Base-by-base conservation (phyloP, 192 early-diverging fungal species). In the Chytriomyces confervae region DNA sequence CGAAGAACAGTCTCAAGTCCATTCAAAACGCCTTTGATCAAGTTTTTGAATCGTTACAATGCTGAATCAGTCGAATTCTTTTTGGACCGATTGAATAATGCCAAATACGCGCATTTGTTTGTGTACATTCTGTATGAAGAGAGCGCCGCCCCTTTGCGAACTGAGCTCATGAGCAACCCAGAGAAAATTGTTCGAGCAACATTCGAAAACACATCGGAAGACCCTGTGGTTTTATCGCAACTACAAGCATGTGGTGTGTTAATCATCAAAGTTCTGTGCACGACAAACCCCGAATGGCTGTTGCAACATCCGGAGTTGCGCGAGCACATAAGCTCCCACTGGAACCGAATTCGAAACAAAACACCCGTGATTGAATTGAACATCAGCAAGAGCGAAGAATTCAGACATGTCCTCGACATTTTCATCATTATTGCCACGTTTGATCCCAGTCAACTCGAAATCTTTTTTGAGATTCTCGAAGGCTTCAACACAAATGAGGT, bases 11-110 rank as follows among this genome's bases (percentile, higher is more conserved):
- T 89, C 60, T 96, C 97, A 3, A 97, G 96, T 71, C 98, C 98
- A 1, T 99, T 99, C 88, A 83, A 97, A 47, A 81, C 87, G 24
- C 94, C 96, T 23, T 84, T 99, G 61, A 91, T 95, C 80, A 92
- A 92, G 82, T 99, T 94, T 82, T 76, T 99, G 64, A 98, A 96
- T 76, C 86, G 93, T 18, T 98, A 99, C 78, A 85, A 93, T 6
- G 77, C 87, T 6, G 96, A 99, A 68, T 85, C 95, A 3, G 88
- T 96, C 6, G 89, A 87, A 5, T 97, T 94, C 77, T 98, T 99
- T 16, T 67, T 94, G 44, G 86, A 92, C 47, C 78, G 86, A 13
- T 80, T 94, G 20, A 61, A 78, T 6, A 67, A 71, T 5, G 18
- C 72, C 66, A 81, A 68, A 78, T 90, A 83, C 79, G 75, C 49